Base-by-base conservation (phyloP, 106 monocot genomes). In the Platanthera guangdongensis region DNA sequence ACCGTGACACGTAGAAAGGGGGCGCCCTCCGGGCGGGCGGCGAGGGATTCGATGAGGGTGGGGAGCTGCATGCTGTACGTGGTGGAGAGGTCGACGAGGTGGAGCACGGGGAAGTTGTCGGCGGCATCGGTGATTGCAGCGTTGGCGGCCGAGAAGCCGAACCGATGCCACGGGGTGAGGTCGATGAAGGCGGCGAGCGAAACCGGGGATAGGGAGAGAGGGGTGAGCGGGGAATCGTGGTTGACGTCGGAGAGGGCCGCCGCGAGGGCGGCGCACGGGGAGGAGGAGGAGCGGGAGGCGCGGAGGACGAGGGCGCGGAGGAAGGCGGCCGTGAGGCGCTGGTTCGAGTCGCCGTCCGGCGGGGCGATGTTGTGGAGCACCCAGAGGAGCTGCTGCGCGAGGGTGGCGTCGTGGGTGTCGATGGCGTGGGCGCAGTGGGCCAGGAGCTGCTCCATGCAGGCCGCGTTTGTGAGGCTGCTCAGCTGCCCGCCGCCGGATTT, bases 21-120 rank as follows among this genome's bases (percentile, higher is more conserved):
- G 0, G 89, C 92, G 8, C 90, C 91, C 32, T 94, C 94, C 4
- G 86, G 83, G 16, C 97, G 87, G 75, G 30, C 76, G 18, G 94
- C 87, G 21, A 99, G 83, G 13, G 86, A 50, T 83, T 99, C 97
- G 48, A 99, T 99, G 8, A 99, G 88, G 7, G 97, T 99, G 0
- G 97, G 97, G 64, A 99, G 89, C 77, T 99, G 97, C 97, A 99
- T 99, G 86, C 94, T 90, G 78, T 94, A 86, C 8, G 97, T 99
- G 9, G 91, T 88, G 78, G 85, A 81, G 45, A 99, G 78, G 67
- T 99, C 92, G 49, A 99, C 91, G 49, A 99, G 73, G 85, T 99
- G 97, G 22, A 99, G 75, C 13, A 88, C 70, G 14, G 94, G 77
- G 83, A 83, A 88, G 2, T 85, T 86, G 45, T 92, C 89, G 14